Evolutionary conservation across 805 yeast species (phyloP).

Genomic region (Hermanozyma aechmeae): DNA sequence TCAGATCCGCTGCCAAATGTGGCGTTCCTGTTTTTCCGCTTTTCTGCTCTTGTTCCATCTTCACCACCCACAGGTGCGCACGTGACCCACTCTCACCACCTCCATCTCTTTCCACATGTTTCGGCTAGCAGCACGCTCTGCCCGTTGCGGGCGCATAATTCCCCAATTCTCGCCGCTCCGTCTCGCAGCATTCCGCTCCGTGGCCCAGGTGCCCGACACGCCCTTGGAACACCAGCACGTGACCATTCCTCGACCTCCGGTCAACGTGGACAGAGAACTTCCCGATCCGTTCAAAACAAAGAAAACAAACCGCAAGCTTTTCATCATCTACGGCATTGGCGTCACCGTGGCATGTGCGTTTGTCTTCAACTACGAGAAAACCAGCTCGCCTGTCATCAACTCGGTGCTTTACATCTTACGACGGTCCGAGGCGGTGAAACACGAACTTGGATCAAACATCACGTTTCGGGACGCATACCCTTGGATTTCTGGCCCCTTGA

Average conservation of each 20-base stretch:
- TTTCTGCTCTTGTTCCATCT: too few relatives aligned
- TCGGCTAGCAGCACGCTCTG: too few relatives aligned
- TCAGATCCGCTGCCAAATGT: too few relatives aligned
- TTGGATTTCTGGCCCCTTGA: conserved; percentile 81
- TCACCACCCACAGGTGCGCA: too few relatives aligned
- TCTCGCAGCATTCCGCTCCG: too few relatives aligned
- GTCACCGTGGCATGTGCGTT: conserved; percentile 33
- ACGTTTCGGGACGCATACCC: conserved; percentile 70
- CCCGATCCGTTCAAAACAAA: conserved; percentile 68
- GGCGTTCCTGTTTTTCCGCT: too few relatives aligned
- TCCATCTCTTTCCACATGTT: too few relatives aligned
- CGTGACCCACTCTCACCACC: too few relatives aligned
- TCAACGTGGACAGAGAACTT: conserved; percentile 67
- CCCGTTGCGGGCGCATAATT: too few relatives aligned
- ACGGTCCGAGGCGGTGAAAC: conserved; percentile 57
- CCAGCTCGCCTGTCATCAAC: conserved; percentile 78
- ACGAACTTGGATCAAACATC: conserved; percentile 64
- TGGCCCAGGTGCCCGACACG: too few relatives aligned
- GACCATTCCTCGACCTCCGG: conserved; percentile 27
- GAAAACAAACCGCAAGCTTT: conserved; percentile 42
- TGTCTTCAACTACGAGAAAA: conserved; percentile 88
- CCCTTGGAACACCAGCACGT: too few relatives aligned
- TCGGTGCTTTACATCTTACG: conserved; percentile 82
- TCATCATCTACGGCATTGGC: conserved; percentile 36
- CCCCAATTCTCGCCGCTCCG: too few relatives aligned